Percentiles rank a stretch among this genome's conserved stretches.
phyloP scores from a whole-genome alignment of 306 rosid genomes.

The Gynostemma pentaphyllum region DNA sequence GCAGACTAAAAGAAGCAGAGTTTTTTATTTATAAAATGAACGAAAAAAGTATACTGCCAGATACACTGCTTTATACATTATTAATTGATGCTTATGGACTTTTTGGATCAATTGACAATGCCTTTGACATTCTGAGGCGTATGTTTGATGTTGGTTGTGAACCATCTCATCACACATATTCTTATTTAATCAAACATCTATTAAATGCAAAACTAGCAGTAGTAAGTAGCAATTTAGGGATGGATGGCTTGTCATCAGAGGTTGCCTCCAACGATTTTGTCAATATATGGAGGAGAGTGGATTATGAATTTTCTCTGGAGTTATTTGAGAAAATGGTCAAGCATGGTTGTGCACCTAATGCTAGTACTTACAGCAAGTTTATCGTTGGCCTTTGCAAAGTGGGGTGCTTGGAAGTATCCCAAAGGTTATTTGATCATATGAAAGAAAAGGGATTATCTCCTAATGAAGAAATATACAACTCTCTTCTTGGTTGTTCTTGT shows the following conservation, averaged over 20 bases:
- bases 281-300: conserved; percentile 47
- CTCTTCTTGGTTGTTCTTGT: conserved; percentile 55
- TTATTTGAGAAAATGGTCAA: conserved; percentile 55
- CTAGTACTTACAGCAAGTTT: conserved; percentile 53
- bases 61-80: conserved; percentile 38
- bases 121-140: conserved; percentile 57
- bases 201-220: conserved; percentile 20
- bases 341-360: conserved; percentile 49
- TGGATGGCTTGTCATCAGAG: conserved; percentile 19
- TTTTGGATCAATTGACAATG: conserved; percentile 43
- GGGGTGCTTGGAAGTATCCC: conserved; percentile 31
- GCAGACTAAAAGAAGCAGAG: conserved; percentile 64
- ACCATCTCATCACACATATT: conserved; percentile 52
- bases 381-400: conserved; percentile 63
- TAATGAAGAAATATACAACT: conserved; percentile 37
- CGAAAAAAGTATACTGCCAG: conserved; percentile 45
- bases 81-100: conserved; percentile 51
- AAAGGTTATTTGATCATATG: conserved; percentile 43
- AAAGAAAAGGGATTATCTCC: conserved; percentile 40
- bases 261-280: conserved; percentile 20
- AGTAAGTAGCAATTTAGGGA: conserved; percentile 12
- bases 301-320: conserved; percentile 33
- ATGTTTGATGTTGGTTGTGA: conserved; percentile 56
- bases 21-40: conserved; percentile 41
- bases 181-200: conserved; percentile 52